Evolutionary conservation across 495 filamentous ascomycete species (phyloP), one percentile per base, ranked within the genome.

Genomic region (Hyaloscypha bicolor): DNA sequence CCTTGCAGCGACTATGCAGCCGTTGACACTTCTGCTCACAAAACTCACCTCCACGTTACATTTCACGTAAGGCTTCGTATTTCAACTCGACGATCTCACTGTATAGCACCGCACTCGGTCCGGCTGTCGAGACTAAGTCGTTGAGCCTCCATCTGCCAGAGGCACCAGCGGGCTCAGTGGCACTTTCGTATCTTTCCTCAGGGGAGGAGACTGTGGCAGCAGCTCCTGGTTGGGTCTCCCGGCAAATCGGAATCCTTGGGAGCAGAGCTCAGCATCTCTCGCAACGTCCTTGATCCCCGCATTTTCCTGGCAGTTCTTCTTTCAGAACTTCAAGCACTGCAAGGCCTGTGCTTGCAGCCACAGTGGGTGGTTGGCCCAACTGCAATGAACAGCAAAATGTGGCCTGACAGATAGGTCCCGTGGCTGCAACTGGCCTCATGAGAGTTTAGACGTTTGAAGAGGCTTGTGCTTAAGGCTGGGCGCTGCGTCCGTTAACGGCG

Each of bases 401-500:
- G 22, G 33, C 21, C 55, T 25, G 56, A 51, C 0, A 56, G 14
- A 60, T 51, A 35, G 25, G 59, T 51, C 33, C 16, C n/a, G 45
- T 14, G 33, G 39, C 42, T 29, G 39, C 22, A 32, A 31, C 64
- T 66, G 65, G 55, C 65, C 42, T 60, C 42, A 35, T 52, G 29
- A n/a, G 33, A 22, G 25, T 31, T n/a, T 11, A 22, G 65, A 37
- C 60, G 42, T 67, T 30, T 61, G 2, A 51, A 57, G 56, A 58
- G 61, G 56, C 55, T 62, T 59, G n/a, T 53, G 31, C 35, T 37
- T 64, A 31, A 68, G 32, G 30, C 52, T 19, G 12, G 32, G 32
- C 39, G 4, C 4, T 68, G 65, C 70, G 62, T 72, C 70, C 70
- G 70, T 69, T 72, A 72, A 72, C 70, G 66, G 70, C 59, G 29